Evolutionary conservation across 768 basidiomycete genomes (phyloP).

Genomic region (Tubosaeta sp.): DNA sequence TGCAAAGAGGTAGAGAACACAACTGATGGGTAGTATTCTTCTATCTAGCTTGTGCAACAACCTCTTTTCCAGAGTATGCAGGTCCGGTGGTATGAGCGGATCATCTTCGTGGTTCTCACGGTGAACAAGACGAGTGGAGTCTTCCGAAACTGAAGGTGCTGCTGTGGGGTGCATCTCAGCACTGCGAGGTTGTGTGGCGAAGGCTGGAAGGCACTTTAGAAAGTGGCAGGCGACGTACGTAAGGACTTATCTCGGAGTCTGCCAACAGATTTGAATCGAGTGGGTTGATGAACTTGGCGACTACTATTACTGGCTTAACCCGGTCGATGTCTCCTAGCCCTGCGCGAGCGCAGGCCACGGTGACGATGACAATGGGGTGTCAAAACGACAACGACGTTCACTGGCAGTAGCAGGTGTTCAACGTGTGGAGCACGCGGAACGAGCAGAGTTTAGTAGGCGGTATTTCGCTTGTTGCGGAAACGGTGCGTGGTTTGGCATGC

Average conservation of each 20-base stretch:
- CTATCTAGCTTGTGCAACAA: constrained; percentile 63
- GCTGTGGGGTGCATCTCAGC: constrained; percentile 15
- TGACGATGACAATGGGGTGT: constrained; percentile 76
- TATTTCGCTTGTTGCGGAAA: too few relatives aligned
- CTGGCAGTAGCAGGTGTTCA: constrained; percentile 83
- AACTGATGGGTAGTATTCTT: constrained; percentile 67
- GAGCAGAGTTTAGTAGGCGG: too few relatives aligned
- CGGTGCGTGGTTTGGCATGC: too few relatives aligned
- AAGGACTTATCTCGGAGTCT: too few relatives aligned
- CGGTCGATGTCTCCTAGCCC: too few relatives aligned
- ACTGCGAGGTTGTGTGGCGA: neutral
- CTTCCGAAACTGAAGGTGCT: constrained; percentile 1
- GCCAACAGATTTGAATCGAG: too few relatives aligned
- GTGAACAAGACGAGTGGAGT: neutral
- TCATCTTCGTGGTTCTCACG: constrained; percentile 14
- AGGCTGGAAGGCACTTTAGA: neutral
- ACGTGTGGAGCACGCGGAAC: too few relatives aligned
- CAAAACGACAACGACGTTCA: constrained; percentile 76
- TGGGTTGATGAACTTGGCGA: too few relatives aligned
- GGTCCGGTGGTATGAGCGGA: constrained; percentile 17
- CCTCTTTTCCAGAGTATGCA: constrained; percentile 39
- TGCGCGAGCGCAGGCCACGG: too few relatives aligned
- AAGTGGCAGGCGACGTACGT: too few relatives aligned
- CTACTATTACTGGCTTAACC: too few relatives aligned
- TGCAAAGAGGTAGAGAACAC: constrained; percentile 72